Conservation (phyloP, 2,329 filamentous ascomycete species). For the Sporothrix pallida region DNA sequence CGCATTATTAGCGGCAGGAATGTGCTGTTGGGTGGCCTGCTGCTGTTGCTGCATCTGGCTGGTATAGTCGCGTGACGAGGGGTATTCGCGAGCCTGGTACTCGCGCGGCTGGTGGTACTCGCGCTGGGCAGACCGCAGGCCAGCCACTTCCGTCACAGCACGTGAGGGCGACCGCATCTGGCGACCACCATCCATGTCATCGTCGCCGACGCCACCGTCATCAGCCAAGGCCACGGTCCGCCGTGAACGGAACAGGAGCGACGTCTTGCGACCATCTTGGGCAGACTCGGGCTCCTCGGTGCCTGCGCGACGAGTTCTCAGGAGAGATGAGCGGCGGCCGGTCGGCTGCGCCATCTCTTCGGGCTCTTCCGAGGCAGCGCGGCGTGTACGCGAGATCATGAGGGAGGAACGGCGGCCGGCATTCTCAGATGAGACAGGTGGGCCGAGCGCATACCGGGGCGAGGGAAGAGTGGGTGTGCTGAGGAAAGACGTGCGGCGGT, state of each 20-base stretch:
- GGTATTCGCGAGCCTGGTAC: slow-evolving; percentile 39
- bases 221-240: slow-evolving; percentile 53
- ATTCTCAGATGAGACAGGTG: slow-evolving; percentile 51
- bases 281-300: slow-evolving; percentile 55
- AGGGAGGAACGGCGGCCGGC: slow-evolving; percentile 61
- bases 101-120: slow-evolving; percentile 45
- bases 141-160: slow-evolving; percentile 61
- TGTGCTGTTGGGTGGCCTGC: not conserved
- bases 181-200: slow-evolving; percentile 41
- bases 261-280: slow-evolving; percentile 54
- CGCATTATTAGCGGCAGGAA: slow-evolving; percentile 23
- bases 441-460: slow-evolving; percentile 50
- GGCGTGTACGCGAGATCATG: slow-evolving; percentile 50
- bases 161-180: slow-evolving; percentile 63
- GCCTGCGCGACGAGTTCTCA: slow-evolving; percentile 46
- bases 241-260: slow-evolving; percentile 52
- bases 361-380: slow-evolving; percentile 56
- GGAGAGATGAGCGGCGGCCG: slow-evolving; percentile 54
- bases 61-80: slow-evolving; percentile 29
- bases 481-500: slow-evolving; percentile 57
- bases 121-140: slow-evolving; percentile 46
- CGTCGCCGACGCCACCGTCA: slow-evolving; percentile 51
- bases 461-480: slow-evolving; percentile 53
- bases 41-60: slow-evolving; percentile 23
- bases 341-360: slow-evolving; percentile 45